Percentiles rank a stretch among this genome's conserved stretches.
Conservation (phyloP, 2,329 filamentous ascomycete genomes). For the Leptosphaerulina australis region DNA sequence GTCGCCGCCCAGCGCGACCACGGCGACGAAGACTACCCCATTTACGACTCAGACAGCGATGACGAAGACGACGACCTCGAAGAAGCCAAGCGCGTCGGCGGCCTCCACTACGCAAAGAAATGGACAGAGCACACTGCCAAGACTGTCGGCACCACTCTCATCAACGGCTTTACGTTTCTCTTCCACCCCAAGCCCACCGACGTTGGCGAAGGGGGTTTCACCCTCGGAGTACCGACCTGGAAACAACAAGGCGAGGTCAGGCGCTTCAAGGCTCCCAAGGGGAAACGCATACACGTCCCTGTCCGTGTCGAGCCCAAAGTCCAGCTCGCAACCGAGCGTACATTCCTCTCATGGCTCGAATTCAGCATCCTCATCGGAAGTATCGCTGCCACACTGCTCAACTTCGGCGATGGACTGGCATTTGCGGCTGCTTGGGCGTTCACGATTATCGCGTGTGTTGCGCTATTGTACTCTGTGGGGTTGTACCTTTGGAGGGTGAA, state of each 20-base stretch:
- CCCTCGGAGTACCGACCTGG: slow-evolving; percentile 53
- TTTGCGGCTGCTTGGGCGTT: slow-evolving; percentile 69
- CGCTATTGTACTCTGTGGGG: slow-evolving; percentile 80
- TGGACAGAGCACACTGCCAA: slow-evolving; percentile 58
- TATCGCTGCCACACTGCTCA: slow-evolving; percentile 51
- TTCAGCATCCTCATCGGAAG: slow-evolving; percentile 89
- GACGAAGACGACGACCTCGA: slow-evolving; percentile 77
- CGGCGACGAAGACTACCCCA: slow-evolving; percentile 77
- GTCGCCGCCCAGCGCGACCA: slow-evolving; percentile 67
- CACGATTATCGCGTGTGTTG: slow-evolving; percentile 76
- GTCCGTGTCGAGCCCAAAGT: slow-evolving; percentile 97
- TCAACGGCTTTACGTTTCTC: slow-evolving; percentile 41
- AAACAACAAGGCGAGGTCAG: slow-evolving; percentile 50
- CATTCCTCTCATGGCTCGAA: slow-evolving; percentile 95
- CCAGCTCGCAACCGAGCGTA: slow-evolving; percentile 93
- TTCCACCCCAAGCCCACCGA: slow-evolving; percentile 51
- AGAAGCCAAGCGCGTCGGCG: slow-evolving; percentile 76
- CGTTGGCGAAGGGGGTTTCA: slow-evolving; percentile 50
- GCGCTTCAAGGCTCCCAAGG: slow-evolving; percentile 73
- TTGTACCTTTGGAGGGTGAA: slow-evolving; percentile 88
- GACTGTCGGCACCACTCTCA: slow-evolving; percentile 48
- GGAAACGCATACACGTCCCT: slow-evolving; percentile 89
- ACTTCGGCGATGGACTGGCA: slow-evolving; percentile 47
- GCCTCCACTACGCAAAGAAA: slow-evolving; percentile 73
- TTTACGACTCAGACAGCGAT: slow-evolving; percentile 92